Evolutionary conservation across 2,329 filamentous ascomycete genomes (phyloP).

Genomic region (Trichoderma sp.): DNA sequence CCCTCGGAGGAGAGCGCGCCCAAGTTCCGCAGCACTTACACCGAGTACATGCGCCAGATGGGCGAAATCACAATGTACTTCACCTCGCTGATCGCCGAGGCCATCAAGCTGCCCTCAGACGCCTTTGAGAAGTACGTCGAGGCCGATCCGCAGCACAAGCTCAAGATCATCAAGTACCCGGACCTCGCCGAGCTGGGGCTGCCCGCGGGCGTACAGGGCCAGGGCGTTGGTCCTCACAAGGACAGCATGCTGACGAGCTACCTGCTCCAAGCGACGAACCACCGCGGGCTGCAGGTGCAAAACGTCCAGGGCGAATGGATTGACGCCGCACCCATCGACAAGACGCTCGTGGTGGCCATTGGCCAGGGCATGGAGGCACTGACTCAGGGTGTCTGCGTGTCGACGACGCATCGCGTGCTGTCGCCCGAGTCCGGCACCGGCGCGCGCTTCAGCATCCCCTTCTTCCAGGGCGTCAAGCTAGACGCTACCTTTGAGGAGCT

Average conservation of each 20-base stretch:
- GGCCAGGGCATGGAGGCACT: constrained; percentile 86
- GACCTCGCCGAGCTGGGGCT: constrained; percentile 65
- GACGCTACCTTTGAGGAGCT: constrained; percentile 81
- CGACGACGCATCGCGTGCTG: constrained; percentile 83
- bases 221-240: constrained; percentile 78
- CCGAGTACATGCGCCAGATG: constrained; percentile 79
- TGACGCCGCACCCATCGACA: constrained; percentile 74
- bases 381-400: constrained; percentile 79
- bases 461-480: constrained; percentile 84
- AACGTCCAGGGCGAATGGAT: constrained; percentile 80
- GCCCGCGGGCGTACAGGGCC: constrained; percentile 49
- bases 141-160: constrained; percentile 75
- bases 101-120: constrained; percentile 68
- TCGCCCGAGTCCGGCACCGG: constrained; percentile 71
- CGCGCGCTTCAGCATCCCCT: constrained; percentile 77
- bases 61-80: constrained; percentile 71
- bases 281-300: constrained; percentile 80
- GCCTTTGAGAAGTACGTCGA: constrained; percentile 84
- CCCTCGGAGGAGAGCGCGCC: constrained; percentile 67
- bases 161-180: constrained; percentile 88
- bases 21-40: constrained; percentile 68
- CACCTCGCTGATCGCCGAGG: constrained; percentile 80
- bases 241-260: constrained; percentile 84
- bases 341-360: constrained; percentile 84
- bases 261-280: constrained; percentile 76